Evolutionary conservation across 352 stramenopile species (phyloP).

Genomic region (Pythium volutum): DNA sequence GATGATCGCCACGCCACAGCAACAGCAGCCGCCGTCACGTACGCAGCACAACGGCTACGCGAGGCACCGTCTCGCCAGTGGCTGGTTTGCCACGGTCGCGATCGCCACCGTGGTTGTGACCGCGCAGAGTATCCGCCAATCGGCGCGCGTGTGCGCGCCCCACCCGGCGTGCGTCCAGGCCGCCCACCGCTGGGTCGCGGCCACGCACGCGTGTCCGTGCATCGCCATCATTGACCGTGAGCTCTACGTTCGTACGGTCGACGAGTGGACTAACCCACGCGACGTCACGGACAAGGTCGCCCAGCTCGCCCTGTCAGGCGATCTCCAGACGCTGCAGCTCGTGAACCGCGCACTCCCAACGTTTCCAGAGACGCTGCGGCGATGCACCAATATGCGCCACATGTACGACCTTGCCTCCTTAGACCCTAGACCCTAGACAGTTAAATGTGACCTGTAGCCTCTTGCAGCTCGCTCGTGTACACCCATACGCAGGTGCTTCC

Average conservation of each 20-base stretch:
- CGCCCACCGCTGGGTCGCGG: not conserved
- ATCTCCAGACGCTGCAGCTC: conserved; percentile 2
- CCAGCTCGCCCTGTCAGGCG: not conserved
- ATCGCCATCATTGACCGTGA: conserved; percentile 8
- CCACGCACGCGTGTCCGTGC: not conserved
- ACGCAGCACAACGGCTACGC: not conserved
- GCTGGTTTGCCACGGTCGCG: not conserved
- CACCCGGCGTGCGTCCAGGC: conserved; percentile 2
- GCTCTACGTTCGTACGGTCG: not conserved
- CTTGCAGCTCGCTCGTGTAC: conserved; percentile 3
- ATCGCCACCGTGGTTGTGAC: not conserved
- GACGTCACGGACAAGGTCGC: not conserved
- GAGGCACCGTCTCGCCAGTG: not conserved
- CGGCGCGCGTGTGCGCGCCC: not conserved
- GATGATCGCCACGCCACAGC: no score
- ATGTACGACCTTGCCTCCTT: not conserved
- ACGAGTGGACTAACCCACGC: not conserved
- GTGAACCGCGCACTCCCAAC: not conserved
- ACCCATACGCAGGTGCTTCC: not conserved
- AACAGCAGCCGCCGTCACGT: no score
- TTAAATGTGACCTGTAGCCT: not conserved
- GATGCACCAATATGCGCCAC: not conserved
- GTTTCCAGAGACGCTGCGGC: not conserved
- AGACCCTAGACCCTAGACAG: not conserved
- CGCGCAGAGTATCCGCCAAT: not conserved